phyloP scores from a whole-genome alignment of 768 basidiomycete genomes.

The Pholiota microspora region DNA sequence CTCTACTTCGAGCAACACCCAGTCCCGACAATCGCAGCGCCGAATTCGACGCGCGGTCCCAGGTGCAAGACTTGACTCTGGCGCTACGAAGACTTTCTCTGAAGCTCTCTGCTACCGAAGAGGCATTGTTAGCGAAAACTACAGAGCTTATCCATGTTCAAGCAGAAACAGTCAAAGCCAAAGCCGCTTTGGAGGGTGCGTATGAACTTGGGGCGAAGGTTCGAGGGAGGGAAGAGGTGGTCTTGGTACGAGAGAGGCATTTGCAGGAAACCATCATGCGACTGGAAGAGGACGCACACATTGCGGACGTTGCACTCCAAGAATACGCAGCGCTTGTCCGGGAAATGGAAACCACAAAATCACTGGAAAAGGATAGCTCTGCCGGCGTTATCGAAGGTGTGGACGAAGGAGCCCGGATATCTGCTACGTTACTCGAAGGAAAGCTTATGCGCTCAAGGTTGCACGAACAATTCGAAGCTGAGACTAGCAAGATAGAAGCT shows the following conservation, averaged over 20 bases:
- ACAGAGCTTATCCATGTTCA: slow-evolving; percentile 42
- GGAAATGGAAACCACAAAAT: slow-evolving; percentile 41
- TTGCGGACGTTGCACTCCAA: slow-evolving; percentile 63
- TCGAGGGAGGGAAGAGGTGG: slow-evolving; percentile 54
- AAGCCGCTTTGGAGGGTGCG: slow-evolving; percentile 45
- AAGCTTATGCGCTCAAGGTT: background rate
- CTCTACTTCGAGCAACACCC: slow-evolving; percentile 51
- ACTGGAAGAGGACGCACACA: slow-evolving; percentile 55
- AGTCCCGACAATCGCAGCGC: slow-evolving; percentile 31
- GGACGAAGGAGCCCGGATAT: slow-evolving; percentile 2
- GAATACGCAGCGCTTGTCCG: slow-evolving; percentile 80
- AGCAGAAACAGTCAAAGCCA: slow-evolving; percentile 42
- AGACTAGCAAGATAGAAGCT: slow-evolving; percentile 43
- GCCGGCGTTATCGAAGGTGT: background rate
- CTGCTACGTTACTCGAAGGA: slow-evolving; percentile 6
- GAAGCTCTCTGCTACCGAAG: slow-evolving; percentile 64
- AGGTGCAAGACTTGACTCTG: slow-evolving; percentile 57
- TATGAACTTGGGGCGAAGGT: slow-evolving; percentile 54
- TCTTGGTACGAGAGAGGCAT: slow-evolving; percentile 44
- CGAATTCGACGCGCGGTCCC: slow-evolving; percentile 27
- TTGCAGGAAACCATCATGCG: slow-evolving; percentile 43
- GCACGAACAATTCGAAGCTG: slow-evolving; percentile 42
- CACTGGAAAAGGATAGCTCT: slow-evolving; percentile 24
- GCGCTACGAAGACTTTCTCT: slow-evolving; percentile 67
- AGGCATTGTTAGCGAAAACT: slow-evolving; percentile 46